These are phyloP conservation scores for Tricholoma sp. DNA, from an alignment of 768 basidiomycete species.

Conservation along the genomic window DNA sequence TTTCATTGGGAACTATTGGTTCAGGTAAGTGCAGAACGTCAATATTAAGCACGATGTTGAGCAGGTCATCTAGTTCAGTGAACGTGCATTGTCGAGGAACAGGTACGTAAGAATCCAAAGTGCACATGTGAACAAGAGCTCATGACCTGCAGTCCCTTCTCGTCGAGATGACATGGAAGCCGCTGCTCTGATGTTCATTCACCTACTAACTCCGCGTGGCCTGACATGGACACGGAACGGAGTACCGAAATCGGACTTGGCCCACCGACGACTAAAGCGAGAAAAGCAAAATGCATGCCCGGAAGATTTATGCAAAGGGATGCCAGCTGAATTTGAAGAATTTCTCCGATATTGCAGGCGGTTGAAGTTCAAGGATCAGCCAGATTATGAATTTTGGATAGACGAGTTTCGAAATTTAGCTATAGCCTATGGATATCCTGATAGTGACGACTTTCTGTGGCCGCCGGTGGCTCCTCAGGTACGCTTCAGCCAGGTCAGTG, in stretches of 20 bases:
- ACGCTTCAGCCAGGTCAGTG: constrained; percentile 10
- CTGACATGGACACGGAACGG: constrained; percentile 78
- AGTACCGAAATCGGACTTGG: constrained; percentile 64
- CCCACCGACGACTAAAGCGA: constrained; percentile 59
- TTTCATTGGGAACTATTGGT: constrained; percentile 85
- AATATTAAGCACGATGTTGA: not conserved
- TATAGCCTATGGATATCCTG: constrained; percentile 50
- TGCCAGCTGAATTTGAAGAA: constrained; percentile 72
- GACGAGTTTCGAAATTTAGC: constrained; percentile 64
- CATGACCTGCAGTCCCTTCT: constrained; percentile 54
- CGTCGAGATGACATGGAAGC: constrained; percentile 79
- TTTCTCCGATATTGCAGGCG: constrained; percentile 69
- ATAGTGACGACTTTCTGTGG: constrained; percentile 65
- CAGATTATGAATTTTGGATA: constrained; percentile 64
- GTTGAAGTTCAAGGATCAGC: constrained; percentile 62
- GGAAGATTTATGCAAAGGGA: constrained; percentile 62
- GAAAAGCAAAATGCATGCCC: constrained; percentile 57
- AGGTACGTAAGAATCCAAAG: constrained; percentile 35
- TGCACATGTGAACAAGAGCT: not conserved
- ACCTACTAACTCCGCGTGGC: constrained; percentile 71
- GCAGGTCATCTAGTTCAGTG: constrained; percentile 41
- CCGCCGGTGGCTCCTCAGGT: constrained; percentile 48
- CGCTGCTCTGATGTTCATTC: constrained; percentile 72
- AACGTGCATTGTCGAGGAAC: constrained; percentile 74
- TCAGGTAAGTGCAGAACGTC: constrained; percentile 38